A percentile compares a stretch with the other conserved stretches of the same genome.
Conservation (phyloP, 2,329 filamentous ascomycete genomes). For the Trichoderma polysporum region DNA sequence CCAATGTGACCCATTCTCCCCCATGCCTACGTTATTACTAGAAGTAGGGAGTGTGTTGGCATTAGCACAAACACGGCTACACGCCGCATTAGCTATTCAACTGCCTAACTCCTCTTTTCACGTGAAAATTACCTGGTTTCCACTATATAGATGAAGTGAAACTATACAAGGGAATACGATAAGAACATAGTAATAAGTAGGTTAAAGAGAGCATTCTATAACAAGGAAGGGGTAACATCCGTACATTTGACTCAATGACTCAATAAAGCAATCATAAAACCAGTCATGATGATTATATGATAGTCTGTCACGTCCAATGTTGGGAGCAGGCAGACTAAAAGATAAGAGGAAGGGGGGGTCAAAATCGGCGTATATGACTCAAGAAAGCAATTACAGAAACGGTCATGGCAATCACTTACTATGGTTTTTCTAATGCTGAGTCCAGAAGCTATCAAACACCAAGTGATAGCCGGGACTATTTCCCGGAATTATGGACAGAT, state of each 20-base stretch:
- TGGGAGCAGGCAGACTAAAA: neutral
- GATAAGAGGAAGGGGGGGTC: too few relatives aligned
- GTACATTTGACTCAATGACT: neutral
- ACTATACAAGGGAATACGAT: neutral
- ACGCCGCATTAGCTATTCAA: neutral
- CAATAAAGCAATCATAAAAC: neutral
- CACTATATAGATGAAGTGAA: neutral
- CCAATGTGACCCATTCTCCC: neutral
- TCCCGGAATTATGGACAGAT: too few relatives aligned
- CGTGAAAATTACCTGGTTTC: neutral
- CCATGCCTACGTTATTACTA: too few relatives aligned
- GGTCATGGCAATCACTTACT: too few relatives aligned
- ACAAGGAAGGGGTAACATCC: neutral
- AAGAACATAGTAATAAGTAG: neutral
- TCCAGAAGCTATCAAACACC: too few relatives aligned
- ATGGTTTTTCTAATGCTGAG: too few relatives aligned
- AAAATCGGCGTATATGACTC: too few relatives aligned
- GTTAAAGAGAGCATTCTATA: too few relatives aligned
- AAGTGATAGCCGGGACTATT: too few relatives aligned
- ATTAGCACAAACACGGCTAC: neutral
- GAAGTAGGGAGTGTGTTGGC: neutral
- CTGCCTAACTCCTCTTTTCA: neutral
- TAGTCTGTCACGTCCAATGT: neutral
- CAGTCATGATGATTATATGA: neutral
- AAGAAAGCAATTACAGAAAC: too few relatives aligned